These are phyloP conservation scores for Pichia gijzeniarum DNA, from an alignment of 805 yeast genomes.

Conservation along the genomic window DNA sequence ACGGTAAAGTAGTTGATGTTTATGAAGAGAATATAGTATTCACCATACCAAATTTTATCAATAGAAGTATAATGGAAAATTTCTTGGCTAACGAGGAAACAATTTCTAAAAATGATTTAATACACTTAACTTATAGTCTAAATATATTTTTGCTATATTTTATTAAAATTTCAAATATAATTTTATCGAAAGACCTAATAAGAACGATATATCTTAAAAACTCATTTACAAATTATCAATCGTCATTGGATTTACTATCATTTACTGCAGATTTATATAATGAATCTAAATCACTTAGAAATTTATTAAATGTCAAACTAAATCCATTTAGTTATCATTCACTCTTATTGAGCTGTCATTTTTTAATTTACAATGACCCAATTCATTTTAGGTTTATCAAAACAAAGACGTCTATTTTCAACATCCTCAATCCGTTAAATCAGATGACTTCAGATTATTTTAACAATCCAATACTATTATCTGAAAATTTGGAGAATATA, in stretches of 20 bases:
- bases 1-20: slow-evolving; percentile 48
- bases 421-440: slow-evolving; percentile 19
- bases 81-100: not conserved
- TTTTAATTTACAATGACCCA: slow-evolving; percentile 23
- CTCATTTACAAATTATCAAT: slow-evolving; percentile 13
- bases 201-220: slow-evolving; percentile 8
- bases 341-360: slow-evolving; percentile 19
- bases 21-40: slow-evolving; percentile 41
- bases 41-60: slow-evolving; percentile 13
- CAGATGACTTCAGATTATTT: slow-evolving; percentile 16
- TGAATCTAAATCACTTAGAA: slow-evolving; percentile 10
- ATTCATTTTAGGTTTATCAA: slow-evolving; percentile 19
- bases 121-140: slow-evolving; percentile 7
- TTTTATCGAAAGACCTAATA: slow-evolving; percentile 8
- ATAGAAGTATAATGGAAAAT: not conserved
- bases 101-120: not conserved
- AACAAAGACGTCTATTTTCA: slow-evolving; percentile 15
- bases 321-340: slow-evolving; percentile 14
- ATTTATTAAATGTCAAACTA: slow-evolving; percentile 7
- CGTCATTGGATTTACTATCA: slow-evolving; percentile 7
- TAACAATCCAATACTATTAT: slow-evolving; percentile 22
- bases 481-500: slow-evolving; percentile 15
- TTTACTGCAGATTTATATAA: slow-evolving; percentile 4
- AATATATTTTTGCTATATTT: slow-evolving; percentile 10
- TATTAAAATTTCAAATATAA: slow-evolving; percentile 1